These are phyloP conservation scores for Naganishia randhawae DNA, from an alignment of 768 basidiomycete species.

Conservation along the genomic window DNA sequence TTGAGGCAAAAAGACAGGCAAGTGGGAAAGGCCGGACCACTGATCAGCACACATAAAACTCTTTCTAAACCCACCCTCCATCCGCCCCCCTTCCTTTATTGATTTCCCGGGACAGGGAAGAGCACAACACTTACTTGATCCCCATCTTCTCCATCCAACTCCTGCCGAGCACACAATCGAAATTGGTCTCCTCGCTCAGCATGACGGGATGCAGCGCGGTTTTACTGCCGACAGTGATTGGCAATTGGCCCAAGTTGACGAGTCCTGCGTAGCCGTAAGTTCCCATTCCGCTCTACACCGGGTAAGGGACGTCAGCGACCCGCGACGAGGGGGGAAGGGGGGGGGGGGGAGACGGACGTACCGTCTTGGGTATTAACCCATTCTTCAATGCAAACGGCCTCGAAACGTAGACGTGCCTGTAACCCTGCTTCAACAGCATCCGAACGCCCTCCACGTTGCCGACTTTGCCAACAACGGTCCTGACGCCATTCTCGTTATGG, in stretches of 20 bases:
- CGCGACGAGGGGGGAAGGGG: not conserved
- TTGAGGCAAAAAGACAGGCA: too few relatives aligned
- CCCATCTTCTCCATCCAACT: constrained; percentile 66
- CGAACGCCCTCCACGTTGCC: constrained; percentile 85
- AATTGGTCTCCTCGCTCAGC: constrained; percentile 89
- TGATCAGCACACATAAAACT: not conserved
- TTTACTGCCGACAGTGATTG: constrained; percentile 62
- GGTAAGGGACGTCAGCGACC: not conserved
- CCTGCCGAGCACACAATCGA: constrained; percentile 88
- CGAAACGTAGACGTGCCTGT: constrained; percentile 92
- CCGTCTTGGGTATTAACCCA: constrained; percentile 80
- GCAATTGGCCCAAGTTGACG: constrained; percentile 70
- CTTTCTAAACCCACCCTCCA: too few relatives aligned
- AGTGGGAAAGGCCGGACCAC: too few relatives aligned
- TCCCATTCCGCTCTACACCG: constrained; percentile 65
- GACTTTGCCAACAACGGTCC: constrained; percentile 85
- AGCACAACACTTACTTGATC: constrained; percentile 55
- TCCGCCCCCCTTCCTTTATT: too few relatives aligned
- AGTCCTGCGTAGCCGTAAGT: constrained; percentile 86
- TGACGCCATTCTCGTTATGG: constrained; percentile 84
- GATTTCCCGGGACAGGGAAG: too few relatives aligned
- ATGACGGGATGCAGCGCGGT: constrained; percentile 61
- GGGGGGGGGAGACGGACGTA: constrained; percentile 21
- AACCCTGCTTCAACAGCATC: constrained; percentile 88
- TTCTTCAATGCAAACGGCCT: constrained; percentile 83